Conservation (phyloP, 257 asterid genomes). For the Fraxinus cuspidata region DNA sequence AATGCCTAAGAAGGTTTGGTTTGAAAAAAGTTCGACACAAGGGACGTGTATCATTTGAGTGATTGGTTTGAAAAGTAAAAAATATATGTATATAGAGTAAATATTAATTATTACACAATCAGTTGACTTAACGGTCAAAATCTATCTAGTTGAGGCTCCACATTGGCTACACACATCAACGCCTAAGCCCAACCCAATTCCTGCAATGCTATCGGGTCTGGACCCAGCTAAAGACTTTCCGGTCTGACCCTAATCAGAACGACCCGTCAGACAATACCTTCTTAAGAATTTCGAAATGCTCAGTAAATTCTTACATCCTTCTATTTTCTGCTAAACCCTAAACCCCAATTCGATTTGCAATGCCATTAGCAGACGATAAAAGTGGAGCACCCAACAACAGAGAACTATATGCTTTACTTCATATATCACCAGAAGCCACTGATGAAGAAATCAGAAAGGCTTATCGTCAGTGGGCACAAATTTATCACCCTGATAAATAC, state of each 20-base stretch:
- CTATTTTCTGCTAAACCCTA: conserved; percentile 32
- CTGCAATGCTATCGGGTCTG: background rate
- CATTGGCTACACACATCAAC: background rate
- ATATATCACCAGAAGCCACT: conserved; percentile 91
- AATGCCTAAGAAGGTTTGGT: too few species aligned
- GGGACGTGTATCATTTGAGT: too few species aligned
- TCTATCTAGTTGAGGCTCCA: background rate
- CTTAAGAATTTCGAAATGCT: background rate
- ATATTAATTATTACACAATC: too few species aligned
- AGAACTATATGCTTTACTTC: conserved; percentile 81
- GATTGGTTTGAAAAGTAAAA: too few species aligned
- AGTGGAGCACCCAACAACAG: conserved; percentile 44
- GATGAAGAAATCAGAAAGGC: conserved; percentile 93
- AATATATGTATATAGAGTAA: too few species aligned
- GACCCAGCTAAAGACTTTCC: background rate
- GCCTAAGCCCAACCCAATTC: background rate
- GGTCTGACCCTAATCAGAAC: background rate
- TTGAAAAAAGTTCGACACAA: too few species aligned
- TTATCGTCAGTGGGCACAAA: conserved; percentile 98
- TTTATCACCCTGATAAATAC: conserved; percentile 93
- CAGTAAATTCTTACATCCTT: background rate
- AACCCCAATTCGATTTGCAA: conserved; percentile 22
- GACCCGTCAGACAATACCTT: background rate
- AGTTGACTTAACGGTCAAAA: too few species aligned
- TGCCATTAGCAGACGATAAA: conserved; percentile 11